Percentiles rank a stretch among this genome's conserved stretches.
Conservation (phyloP, 805 yeast genomes). For the Saccharomycopsis sp. region DNA sequence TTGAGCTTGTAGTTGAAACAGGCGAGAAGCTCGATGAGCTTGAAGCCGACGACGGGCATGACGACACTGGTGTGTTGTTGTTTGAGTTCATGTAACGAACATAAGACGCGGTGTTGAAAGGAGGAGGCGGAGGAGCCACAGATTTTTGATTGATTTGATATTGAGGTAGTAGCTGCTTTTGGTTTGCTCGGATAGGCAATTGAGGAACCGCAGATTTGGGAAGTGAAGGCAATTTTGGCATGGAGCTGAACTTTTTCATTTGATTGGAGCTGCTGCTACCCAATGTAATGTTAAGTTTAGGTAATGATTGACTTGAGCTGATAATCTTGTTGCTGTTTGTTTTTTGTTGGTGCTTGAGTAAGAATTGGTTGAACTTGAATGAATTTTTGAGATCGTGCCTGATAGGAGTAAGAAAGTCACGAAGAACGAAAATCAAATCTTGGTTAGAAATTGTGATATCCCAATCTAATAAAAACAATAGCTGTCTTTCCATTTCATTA, state of each 20-base stretch:
- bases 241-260: constrained; percentile 15
- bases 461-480: constrained; percentile 81
- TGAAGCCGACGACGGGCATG: neutral
- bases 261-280: neutral
- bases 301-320: constrained; percentile 1
- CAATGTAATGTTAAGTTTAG: neutral
- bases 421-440: constrained; percentile 63
- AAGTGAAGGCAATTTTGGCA: constrained; percentile 13
- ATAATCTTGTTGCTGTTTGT: neutral
- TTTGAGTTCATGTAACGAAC: constrained; percentile 13
- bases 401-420: constrained; percentile 72
- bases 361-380: constrained; percentile 12
- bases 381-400: constrained; percentile 33
- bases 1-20: neutral
- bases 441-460: constrained; percentile 61
- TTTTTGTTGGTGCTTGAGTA: constrained; percentile 10
- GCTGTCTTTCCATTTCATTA: constrained; percentile 85
- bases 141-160: constrained; percentile 8
- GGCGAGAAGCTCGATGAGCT: neutral
- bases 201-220: neutral
- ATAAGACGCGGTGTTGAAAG: constrained; percentile 14
- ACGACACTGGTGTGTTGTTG: neutral
- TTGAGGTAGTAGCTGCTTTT: too few relatives aligned
- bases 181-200: constrained; percentile 6
- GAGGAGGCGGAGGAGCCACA: too few relatives aligned